A percentile compares a stretch with the other conserved stretches of the same genome.
Conservation (phyloP, 1,284 basidiomycete species). For the Schizophyllum commune region DNA sequence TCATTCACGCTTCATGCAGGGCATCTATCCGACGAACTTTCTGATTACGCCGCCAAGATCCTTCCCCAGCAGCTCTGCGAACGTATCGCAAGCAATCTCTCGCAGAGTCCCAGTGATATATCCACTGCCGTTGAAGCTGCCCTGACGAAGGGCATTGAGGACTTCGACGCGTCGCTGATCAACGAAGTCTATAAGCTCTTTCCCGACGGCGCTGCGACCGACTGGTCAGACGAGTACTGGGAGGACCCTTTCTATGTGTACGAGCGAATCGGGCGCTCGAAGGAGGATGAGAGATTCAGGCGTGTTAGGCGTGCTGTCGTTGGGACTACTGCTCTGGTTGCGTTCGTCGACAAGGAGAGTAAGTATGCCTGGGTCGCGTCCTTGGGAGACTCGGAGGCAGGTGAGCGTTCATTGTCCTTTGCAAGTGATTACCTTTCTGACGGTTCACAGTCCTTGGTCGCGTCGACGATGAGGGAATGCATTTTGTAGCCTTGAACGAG, state of each 20-base stretch:
- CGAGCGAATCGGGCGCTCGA: conserved; percentile 1
- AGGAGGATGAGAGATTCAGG: not conserved
- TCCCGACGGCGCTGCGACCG: too few relatives aligned
- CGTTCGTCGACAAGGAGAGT: conserved; percentile 4
- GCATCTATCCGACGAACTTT: conserved; percentile 3
- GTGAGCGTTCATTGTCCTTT: not conserved
- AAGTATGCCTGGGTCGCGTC: conserved; percentile 9
- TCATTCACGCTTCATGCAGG: conserved; percentile 2
- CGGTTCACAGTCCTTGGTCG: conserved; percentile 1
- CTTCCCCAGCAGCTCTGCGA: conserved; percentile 6
- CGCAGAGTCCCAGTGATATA: not conserved
- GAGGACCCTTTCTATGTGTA: conserved; percentile 2
- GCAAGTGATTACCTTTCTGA: not conserved
- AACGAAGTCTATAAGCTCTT: not conserved
- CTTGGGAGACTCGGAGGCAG: conserved; percentile 10
- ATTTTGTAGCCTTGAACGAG: conserved; percentile 3
- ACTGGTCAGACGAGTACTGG: not conserved
- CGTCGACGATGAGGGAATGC: not conserved
- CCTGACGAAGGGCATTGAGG: conserved; percentile 7
- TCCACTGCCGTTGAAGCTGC: conserved; percentile 1
- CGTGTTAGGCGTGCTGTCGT: conserved; percentile 3
- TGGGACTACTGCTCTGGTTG: conserved; percentile 9
- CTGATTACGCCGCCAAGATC: conserved; percentile 1
- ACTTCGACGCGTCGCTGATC: conserved; percentile 8
- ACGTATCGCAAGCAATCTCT: conserved; percentile 1